These are phyloP conservation scores for Xerocomus spinulosus DNA, from an alignment of 768 basidiomycete species.

Conservation along the genomic window DNA sequence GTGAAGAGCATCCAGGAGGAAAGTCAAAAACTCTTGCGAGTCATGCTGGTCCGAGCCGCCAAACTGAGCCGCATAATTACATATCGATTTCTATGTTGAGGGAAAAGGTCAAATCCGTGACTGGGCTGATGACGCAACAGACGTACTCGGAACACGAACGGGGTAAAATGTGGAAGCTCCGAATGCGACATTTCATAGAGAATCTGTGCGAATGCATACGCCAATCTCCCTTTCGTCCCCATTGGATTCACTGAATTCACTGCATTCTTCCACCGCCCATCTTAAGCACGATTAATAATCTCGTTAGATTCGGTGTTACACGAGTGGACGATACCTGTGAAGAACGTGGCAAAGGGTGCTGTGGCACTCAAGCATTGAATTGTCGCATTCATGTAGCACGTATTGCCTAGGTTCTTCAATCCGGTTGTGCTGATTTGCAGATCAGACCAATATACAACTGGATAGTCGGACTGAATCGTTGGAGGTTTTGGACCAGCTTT, in stretches of 20 bases:
- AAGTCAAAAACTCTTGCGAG: slow-evolving; percentile 94
- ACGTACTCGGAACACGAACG: slow-evolving; percentile 78
- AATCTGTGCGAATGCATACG: slow-evolving; percentile 76
- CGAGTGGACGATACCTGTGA: slow-evolving; percentile 56
- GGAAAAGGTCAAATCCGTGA: slow-evolving; percentile 11
- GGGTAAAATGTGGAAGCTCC: slow-evolving; percentile 77
- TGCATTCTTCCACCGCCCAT: slow-evolving; percentile 74
- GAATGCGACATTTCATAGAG: slow-evolving; percentile 86
- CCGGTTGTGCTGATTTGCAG: slow-evolving; percentile 76
- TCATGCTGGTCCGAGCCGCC: slow-evolving; percentile 90
- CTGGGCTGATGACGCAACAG: slow-evolving; percentile 19
- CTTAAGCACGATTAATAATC: slow-evolving; percentile 33
- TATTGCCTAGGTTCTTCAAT: slow-evolving; percentile 92
- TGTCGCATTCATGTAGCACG: slow-evolving; percentile 99
- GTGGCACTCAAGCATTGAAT: slow-evolving; percentile 96
- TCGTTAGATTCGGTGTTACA: not conserved
- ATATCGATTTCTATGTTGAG: slow-evolving; percentile 51
- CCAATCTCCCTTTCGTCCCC: slow-evolving; percentile 82
- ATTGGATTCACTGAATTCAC: slow-evolving; percentile 84
- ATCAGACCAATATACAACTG: slow-evolving; percentile 81
- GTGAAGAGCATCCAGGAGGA: slow-evolving; percentile 88
- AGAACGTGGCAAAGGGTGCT: slow-evolving; percentile 88
- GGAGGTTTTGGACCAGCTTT: slow-evolving; percentile 52
- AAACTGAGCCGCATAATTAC: slow-evolving; percentile 63
- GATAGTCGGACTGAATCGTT: slow-evolving; percentile 69